These are phyloP conservation scores for Cicer cuneatum DNA, from an alignment of 306 rosid species.

Conservation along the genomic window DNA sequence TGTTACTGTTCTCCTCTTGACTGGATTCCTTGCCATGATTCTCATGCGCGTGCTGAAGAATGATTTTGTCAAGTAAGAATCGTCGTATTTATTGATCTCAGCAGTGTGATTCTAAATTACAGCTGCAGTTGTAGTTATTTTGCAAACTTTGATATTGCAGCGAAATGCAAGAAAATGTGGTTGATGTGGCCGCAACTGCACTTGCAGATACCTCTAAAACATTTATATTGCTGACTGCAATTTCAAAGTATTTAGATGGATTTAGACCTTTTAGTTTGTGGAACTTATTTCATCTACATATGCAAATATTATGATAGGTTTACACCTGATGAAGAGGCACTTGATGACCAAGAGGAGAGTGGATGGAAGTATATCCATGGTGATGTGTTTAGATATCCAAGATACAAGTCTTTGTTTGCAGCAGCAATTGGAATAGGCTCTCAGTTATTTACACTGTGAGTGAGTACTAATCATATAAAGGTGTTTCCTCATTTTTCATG, in stretches of 20 bases:
- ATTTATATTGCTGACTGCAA: neutral
- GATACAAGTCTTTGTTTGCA: slow-evolving; percentile 54
- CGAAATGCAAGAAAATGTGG: neutral
- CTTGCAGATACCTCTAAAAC: neutral
- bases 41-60: slow-evolving; percentile 60
- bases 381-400: slow-evolving; percentile 58
- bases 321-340: slow-evolving; percentile 53
- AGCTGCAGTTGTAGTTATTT: neutral
- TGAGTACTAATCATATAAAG: slow-evolving; percentile 8
- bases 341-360: slow-evolving; percentile 54
- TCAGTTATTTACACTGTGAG: slow-evolving; percentile 61
- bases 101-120: neutral
- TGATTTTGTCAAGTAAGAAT: slow-evolving; percentile 59
- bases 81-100: slow-evolving; percentile 10
- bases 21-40: slow-evolving; percentile 60
- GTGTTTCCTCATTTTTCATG: neutral
- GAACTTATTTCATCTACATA: neutral
- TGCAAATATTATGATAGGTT: slow-evolving; percentile 43
- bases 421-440: slow-evolving; percentile 57
- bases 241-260: neutral
- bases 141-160: neutral
- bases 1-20: slow-evolving; percentile 55
- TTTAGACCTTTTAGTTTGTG: slow-evolving; percentile 14
- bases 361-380: slow-evolving; percentile 61
- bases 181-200: neutral